These are phyloP conservation scores for Colletotrichum limetticola DNA, from an alignment of 2,329 filamentous ascomycete species.

Conservation along the genomic window DNA sequence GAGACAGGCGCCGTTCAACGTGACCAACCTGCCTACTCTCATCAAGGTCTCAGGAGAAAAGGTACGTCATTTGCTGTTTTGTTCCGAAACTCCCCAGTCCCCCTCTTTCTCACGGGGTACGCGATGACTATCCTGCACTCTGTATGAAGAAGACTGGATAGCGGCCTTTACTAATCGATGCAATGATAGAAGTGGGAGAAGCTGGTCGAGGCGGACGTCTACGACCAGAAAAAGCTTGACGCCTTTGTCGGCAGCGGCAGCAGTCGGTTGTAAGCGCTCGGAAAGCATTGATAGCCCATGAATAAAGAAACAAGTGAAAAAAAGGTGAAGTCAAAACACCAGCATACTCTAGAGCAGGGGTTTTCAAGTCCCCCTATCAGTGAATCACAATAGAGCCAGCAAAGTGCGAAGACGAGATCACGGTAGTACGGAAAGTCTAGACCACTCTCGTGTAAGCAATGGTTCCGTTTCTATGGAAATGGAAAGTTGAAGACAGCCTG, in stretches of 20 bases:
- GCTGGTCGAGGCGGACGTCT: slow-evolving; percentile 31
- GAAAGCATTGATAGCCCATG: not conserved
- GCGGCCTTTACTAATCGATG: no score
- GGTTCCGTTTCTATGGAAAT: not conserved
- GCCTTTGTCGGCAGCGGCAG: slow-evolving; percentile 13
- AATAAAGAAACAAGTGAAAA: not conserved
- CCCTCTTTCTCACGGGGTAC: no score
- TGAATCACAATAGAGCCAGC: not conserved
- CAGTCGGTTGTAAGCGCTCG: slow-evolving; percentile 1
- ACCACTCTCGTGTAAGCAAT: not conserved
- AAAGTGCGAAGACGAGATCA: not conserved
- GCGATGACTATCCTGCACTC: no score
- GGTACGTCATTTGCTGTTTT: not conserved
- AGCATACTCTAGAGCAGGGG: not conserved
- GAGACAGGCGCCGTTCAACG: slow-evolving; percentile 33
- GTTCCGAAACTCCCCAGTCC: not conserved
- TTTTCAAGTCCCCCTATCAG: not conserved
- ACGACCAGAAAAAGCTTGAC: slow-evolving; percentile 31
- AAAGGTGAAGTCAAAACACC: no score
- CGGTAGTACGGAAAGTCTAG: not conserved
- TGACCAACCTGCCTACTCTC: slow-evolving; percentile 29
- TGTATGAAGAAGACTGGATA: no score
- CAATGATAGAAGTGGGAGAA: slow-evolving; percentile 26
- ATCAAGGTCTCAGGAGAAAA: slow-evolving; percentile 30
- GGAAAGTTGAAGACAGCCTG: not conserved